Base-by-base conservation (phyloP, 1,139 yeast genomes). In the Scheffersomyces illinoinensis region DNA sequence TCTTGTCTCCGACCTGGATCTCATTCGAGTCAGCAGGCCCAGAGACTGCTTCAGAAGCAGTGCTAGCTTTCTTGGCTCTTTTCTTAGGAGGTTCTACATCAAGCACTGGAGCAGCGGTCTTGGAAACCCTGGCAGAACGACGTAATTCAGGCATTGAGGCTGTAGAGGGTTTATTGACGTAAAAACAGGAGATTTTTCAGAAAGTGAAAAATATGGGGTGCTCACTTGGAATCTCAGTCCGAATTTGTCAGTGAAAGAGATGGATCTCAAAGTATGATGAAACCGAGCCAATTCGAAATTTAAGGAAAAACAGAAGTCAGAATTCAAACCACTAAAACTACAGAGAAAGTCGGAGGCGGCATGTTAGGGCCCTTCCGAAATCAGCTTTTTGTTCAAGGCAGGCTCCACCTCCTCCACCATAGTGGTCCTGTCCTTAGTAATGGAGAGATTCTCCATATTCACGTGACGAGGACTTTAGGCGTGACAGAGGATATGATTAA, bases 1-100 rank as follows among this genome's bases (percentile, higher is more conserved):
- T 81, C 20, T 72, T 71, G 69, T 89, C 97, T 21, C 96, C 97
- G 17, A 85, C 79, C 60, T 84, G 77, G 46, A 90, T 64, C 63
- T 75, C 78, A 8, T 19, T 48, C 24, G 51, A 48, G n/a, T 24
- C 51, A n/a, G 47, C 56, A 43, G 46, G 57, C 5, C 46, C 56
- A 26, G 66, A 53, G 6, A 58, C 58, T 4, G 68, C 55, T 46
- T 61, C 66, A n/a, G 65, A 26, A 46, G 56, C 59, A 19, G 58
- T 48, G 33, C 61, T 58, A 60, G 57, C 56, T 55, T 58, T 52
- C 58, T 69, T 73, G 48, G 73, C 62, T 59, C 68, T 72, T 57
- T 73, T 68, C 43, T 62, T 56, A 3, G 67, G 63, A 7, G 73
- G 72, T 50, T 66, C 68, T 23, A 62, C 64, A 19, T 66, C 64